Base-by-base conservation (phyloP, 83 land plant species). In the Thuja plicata region DNA sequence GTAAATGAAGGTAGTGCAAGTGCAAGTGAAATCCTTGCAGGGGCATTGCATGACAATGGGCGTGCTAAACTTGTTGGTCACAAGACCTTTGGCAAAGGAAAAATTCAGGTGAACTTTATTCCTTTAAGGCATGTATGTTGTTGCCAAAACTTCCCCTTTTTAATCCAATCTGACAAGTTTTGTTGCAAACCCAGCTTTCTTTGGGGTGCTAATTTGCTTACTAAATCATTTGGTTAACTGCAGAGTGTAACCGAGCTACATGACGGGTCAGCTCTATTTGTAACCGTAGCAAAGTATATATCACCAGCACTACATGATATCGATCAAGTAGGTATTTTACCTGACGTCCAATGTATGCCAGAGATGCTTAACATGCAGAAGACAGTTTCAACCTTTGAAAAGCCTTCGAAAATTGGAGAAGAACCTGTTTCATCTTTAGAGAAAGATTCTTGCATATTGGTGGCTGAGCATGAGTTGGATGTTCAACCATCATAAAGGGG, bases 1-100 rank as follows among this genome's bases (percentile, higher is more conserved):
- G 99, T 98, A 41, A 98, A 98, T 91, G 99, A 96, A 87, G 99
- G 99, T 19, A 98, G 99, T 90, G 99, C 99, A 50, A 98, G 99
- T 93, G 99, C 99, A 2, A 98, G 97, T 92, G 99, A 98, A 93
- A 98, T 98, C 8, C 88, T 98, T 81, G 99, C 99, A 41, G 99
- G 99, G 37, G 99, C 99, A 62, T 91, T 98, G 83, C 99, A 98
- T 90, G 99, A 98, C 91, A 98, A 97, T 91, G 99, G 99, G 9
- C 95, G 99, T 85, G 99, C 99, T 66, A 90, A 94, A 82, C 99
- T 98, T 88, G 93, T 98, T 8, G 99, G 99, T 8, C 93, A 96
- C 84, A 97, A 90, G 91, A 98, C 99, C n/a, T 98, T 95, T 92
- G 99, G 99, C 19, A 98, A 98, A 90, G 99, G 99, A 34, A 98